Evolutionary conservation across 2,329 filamentous ascomycete species (phyloP), one percentile per base, ranked within the genome.

Genomic region (Neurospora sp.): DNA sequence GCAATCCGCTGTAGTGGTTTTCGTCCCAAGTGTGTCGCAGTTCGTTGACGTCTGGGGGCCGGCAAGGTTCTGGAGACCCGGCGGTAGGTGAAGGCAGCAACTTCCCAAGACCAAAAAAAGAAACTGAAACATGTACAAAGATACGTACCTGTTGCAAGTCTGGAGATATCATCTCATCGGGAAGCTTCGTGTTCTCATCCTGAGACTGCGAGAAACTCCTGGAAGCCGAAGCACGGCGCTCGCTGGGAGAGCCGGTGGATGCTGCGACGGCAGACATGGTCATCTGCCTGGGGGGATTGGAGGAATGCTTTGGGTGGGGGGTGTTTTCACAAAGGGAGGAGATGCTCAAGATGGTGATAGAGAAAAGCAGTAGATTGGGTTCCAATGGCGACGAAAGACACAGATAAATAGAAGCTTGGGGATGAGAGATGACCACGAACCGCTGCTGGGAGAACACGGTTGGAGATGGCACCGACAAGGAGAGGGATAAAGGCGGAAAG

Each of bases 221-320:
- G 72, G 77, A 74, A 19, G 75, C 73, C 10, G 76, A 76, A 38
- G 77, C 71, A 38, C 79, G 82, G 71, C 79, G 80, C 69, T 80
- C 76, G 68, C 75, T 77, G 19, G 83, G 82, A 68, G 84, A 84
- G 66, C 81, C 82, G 33, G 80, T 80, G 36, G 80, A 79, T 52
- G 76, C 75, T 33, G 70, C 67, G n/a, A 74, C 76, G 71, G 77
- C 76, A 76, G 82, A 82, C 82, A 84, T 84, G 71, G 71, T 77
- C 28, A 75, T 72, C 69, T 69, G 38, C 38, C 42, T 6, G 3
- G 46, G 11, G 11, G 1, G 15, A 10, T 68, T 33, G n/a, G 43
- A 68, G 52, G 52, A 17, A 62, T 42, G 70, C 33, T 71, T 28
- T 68, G 66, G 62, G 28, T 9, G n/a, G n/a, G 66, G 66, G 62